Base-by-base conservation (phyloP, 768 basidiomycete genomes). In the Macrolepiota albuminosa region DNA sequence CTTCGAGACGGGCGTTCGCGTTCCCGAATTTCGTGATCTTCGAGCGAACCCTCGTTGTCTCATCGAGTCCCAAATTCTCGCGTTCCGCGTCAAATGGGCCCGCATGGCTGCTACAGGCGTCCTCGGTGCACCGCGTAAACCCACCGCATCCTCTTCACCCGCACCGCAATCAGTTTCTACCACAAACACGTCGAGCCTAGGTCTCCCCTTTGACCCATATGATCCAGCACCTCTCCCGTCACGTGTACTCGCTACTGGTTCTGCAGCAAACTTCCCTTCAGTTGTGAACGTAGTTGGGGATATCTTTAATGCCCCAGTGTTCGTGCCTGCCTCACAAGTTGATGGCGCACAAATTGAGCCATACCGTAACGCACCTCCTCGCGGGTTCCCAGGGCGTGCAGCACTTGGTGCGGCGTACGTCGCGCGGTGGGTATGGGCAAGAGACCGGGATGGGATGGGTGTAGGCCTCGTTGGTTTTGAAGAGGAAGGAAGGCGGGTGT, bases 1-100 rank as follows among this genome's bases (percentile, higher is more conserved):
- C 21, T 93, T 94, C 72, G 92, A 94, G 71, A 92, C 87, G 0
- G 92, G 92, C 21, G 81, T 93, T 71, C 91, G 92, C 69, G 92
- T 93, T 54, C 87, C 84, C 63, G 92, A 94, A 70, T 94, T 93
- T 75, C 84, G 91, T 29, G 92, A 94, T 70, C 82, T 93, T 24
- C 86, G 92, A 34, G 92, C 92, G 13, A 94, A 94, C 74, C 92
- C 92, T 0, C 84, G 92, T 18, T 93, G 91, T 73, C 82, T 94
- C 26, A 75, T 94, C 47, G 92, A 94, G 72, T 87, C 85, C 61
- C 92, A 94, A 66, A 73, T 89, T 29, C 81, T 94, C 39, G 83
- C 88, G 18, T 88, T 94, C 78, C 86, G 92, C 29, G 86, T 91
- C 45, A 88, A 89, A 63, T 92, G 89, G 85, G 86, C 89, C 1